phyloP scores from a whole-genome alignment of 108 stramenopile genomes.

The Nannochloropsis salina region DNA sequence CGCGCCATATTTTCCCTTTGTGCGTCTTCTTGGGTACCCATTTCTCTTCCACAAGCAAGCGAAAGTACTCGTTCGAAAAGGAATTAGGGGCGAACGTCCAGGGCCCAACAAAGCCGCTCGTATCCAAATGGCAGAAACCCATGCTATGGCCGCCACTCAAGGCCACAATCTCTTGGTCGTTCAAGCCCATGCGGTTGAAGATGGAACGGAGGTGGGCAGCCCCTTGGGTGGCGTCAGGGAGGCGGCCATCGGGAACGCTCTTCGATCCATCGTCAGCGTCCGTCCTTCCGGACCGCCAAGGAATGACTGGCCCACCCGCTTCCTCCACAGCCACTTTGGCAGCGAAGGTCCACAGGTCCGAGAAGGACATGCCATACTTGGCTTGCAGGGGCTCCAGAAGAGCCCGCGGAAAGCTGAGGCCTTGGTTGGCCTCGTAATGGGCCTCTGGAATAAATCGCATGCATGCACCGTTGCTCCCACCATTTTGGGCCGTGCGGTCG shows the following conservation, averaged over 20 bases:
- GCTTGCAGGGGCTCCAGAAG: slow-evolving; percentile 52
- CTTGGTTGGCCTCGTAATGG: slow-evolving; percentile 86
- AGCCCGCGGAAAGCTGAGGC: slow-evolving; percentile 61
- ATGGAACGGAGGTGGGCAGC: slow-evolving; percentile 72
- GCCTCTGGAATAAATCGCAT: slow-evolving; percentile 89
- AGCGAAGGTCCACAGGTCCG: slow-evolving; percentile 77
- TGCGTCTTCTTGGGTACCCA: slow-evolving; percentile 64
- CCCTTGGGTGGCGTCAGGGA: slow-evolving; percentile 84
- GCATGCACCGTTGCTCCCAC: slow-evolving; percentile 75
- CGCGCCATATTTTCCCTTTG: slow-evolving; percentile 64
- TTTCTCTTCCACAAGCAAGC: slow-evolving; percentile 68
- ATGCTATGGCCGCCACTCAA: background rate
- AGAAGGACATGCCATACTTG: slow-evolving; percentile 65
- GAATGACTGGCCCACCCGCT: background rate
- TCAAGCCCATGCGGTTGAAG: slow-evolving; percentile 91
- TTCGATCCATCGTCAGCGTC: slow-evolving; percentile 55
- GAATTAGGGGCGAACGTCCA: slow-evolving; percentile 92
- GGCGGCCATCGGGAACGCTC: slow-evolving; percentile 66
- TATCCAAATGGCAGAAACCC: slow-evolving; percentile 66
- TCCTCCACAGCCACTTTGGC: slow-evolving; percentile 45
- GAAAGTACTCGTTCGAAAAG: slow-evolving; percentile 93
- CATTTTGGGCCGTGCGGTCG: slow-evolving; percentile 53
- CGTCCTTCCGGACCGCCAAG: slow-evolving; percentile 53
- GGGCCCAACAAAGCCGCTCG: slow-evolving; percentile 77
- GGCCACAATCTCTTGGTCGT: slow-evolving; percentile 51